These are phyloP conservation scores for Gossypium ekmanianum DNA, from an alignment of 345 rosid genomes.

Conservation along the genomic window DNA sequence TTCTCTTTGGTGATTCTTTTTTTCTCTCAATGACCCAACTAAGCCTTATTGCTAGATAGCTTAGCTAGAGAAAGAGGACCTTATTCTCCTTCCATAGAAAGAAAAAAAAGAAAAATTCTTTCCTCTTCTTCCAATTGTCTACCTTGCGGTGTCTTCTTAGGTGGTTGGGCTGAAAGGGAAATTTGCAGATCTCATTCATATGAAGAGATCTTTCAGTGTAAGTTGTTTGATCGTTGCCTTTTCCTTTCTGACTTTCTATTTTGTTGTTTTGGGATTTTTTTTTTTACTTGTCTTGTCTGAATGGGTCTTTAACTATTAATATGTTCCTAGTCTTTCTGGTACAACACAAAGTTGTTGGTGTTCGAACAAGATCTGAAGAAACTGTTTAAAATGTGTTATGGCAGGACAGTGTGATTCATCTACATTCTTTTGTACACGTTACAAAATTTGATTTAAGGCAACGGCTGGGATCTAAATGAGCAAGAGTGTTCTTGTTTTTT, in stretches of 20 bases:
- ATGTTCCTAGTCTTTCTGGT: neutral
- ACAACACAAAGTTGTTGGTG: neutral
- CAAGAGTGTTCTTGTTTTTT: neutral
- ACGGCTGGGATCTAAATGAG: conserved; percentile 22
- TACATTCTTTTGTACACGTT: neutral
- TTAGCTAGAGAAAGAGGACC: conserved; percentile 28
- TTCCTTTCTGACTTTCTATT: neutral
- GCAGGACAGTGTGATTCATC: conserved; percentile 15
- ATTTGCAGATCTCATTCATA: conserved; percentile 62
- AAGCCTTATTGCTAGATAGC: conserved; percentile 30
- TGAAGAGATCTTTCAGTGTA: conserved; percentile 81
- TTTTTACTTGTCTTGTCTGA: neutral
- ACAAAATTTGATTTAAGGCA: neutral
- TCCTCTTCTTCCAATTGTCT: conserved; percentile 23
- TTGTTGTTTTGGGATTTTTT: neutral
- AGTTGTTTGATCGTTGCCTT: conserved; percentile 29
- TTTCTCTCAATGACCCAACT: conserved; percentile 51
- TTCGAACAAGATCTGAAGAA: conserved; percentile 21
- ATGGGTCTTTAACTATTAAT: neutral
- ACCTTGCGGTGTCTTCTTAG: conserved; percentile 12
- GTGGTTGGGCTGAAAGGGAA: conserved; percentile 32
- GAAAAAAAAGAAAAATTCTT: conserved; percentile 3
- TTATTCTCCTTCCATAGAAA: neutral
- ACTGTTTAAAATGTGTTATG: conserved; percentile 15
- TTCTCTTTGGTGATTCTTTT: conserved; percentile 34